Percentiles rank a stretch among this genome's conserved stretches.
Conservation (phyloP, 805 yeast genomes). For the Yueomyces sinensis region DNA sequence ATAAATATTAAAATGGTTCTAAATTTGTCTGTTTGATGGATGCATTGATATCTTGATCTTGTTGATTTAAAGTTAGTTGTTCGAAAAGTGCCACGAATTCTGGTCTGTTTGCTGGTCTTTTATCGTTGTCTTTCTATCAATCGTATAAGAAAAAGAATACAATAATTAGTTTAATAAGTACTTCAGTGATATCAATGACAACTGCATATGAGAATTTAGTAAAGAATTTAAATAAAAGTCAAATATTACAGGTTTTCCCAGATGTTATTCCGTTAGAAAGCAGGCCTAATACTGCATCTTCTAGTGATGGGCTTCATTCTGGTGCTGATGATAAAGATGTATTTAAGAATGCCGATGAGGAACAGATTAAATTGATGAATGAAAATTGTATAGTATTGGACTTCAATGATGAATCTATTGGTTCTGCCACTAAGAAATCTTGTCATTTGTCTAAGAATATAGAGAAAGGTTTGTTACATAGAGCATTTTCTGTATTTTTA, state of each 20-base stretch:
- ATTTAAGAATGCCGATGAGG: conserved; percentile 84
- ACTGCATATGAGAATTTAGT: conserved; percentile 43
- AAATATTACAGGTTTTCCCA: conserved; percentile 45
- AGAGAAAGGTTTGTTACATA: conserved; percentile 72
- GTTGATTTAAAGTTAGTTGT: too few species aligned
- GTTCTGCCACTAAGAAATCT: conserved; percentile 86
- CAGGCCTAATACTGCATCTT: conserved; percentile 44
- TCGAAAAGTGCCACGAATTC: too few species aligned
- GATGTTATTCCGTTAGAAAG: conserved; percentile 52
- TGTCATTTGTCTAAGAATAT: conserved; percentile 85
- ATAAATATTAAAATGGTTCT: too few species aligned
- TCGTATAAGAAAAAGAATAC: too few species aligned
- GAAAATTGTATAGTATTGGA: conserved; percentile 92
- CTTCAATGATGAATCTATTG: conserved; percentile 74
- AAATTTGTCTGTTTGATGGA: too few species aligned
- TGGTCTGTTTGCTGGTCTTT: too few species aligned
- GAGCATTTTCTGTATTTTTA: conserved; percentile 93
- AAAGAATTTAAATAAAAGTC: conserved; percentile 32
- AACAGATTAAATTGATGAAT: conserved; percentile 90
- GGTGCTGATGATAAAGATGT: conserved; percentile 25
- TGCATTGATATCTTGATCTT: too few species aligned
- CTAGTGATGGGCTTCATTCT: conserved; percentile 19
- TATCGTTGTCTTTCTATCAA: too few species aligned
- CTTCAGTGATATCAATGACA: too few species aligned
- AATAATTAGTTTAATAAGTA: too few species aligned